phyloP scores from a whole-genome alignment of 306 rosid species.

The Canavalia gladiata region DNA sequence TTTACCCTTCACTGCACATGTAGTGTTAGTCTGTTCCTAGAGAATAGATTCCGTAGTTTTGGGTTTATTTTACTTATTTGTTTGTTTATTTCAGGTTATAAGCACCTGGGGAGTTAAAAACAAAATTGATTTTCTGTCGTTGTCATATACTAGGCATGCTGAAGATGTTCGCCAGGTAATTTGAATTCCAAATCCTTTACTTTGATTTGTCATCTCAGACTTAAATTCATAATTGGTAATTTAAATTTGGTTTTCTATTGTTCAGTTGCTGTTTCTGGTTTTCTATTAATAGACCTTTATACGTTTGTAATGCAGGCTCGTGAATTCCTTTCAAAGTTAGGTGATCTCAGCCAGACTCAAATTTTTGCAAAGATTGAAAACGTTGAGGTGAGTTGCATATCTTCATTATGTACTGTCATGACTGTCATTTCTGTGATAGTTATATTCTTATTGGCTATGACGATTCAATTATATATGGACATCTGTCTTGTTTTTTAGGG shows the following conservation, averaged over 20 bases:
- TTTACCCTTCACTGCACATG: neutral
- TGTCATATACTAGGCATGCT: constrained; percentile 83
- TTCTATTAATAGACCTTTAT: constrained; percentile 27
- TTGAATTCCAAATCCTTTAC: constrained; percentile 34
- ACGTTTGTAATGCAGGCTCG: constrained; percentile 74
- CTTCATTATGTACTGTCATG: constrained; percentile 14
- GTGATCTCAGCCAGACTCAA: constrained; percentile 82
- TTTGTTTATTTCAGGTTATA: constrained; percentile 67
- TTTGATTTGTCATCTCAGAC: constrained; percentile 34
- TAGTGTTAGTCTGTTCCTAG: constrained; percentile 16
- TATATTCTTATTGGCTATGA: constrained; percentile 32
- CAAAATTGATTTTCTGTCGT: constrained; percentile 90
- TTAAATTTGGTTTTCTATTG: constrained; percentile 21
- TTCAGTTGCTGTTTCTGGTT: constrained; percentile 20
- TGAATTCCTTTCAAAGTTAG: constrained; percentile 79
- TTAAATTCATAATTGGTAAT: constrained; percentile 22
- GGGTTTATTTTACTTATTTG: constrained; percentile 5
- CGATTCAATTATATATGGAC: constrained; percentile 3
- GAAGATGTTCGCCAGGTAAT: constrained; percentile 89
- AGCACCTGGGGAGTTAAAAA: constrained; percentile 89
- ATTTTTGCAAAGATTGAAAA: constrained; percentile 95
- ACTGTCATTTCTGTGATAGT: constrained; percentile 3
- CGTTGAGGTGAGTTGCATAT: constrained; percentile 70
- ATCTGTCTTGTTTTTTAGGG: constrained; percentile 64
- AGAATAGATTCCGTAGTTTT: constrained; percentile 3